These are phyloP conservation scores for Ophiostoma populinum DNA, from an alignment of 2,329 filamentous ascomycete species.

Conservation along the genomic window DNA sequence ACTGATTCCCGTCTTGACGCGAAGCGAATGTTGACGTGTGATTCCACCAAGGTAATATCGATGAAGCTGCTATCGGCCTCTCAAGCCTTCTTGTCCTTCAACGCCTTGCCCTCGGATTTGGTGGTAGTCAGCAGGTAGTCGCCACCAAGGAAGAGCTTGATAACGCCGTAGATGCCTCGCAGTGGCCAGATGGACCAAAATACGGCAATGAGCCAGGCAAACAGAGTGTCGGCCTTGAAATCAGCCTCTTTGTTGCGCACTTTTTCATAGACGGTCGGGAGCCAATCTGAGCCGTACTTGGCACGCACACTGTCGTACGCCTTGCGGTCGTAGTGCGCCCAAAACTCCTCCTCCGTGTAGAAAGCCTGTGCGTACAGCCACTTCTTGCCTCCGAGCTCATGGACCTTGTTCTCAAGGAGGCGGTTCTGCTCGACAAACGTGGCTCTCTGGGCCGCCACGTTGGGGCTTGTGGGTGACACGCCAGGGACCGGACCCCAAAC, in stretches of 20 bases:
- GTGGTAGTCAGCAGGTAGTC: conserved; percentile 24
- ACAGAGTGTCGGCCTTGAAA: conserved; percentile 16
- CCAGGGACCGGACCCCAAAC: conserved; percentile 34
- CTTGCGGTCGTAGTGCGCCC: conserved; percentile 41
- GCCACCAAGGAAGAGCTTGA: conserved; percentile 25
- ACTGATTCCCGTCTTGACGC: too few relatives aligned
- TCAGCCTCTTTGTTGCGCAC: conserved; percentile 30
- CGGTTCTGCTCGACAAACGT: conserved; percentile 38
- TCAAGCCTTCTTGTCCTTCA: too few relatives aligned
- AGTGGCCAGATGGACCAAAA: conserved; percentile 24
- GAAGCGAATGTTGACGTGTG: too few relatives aligned
- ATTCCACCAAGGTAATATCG: too few relatives aligned
- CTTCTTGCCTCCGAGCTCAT: conserved; percentile 45
- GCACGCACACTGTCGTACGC: conserved; percentile 41
- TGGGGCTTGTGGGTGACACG: too few relatives aligned
- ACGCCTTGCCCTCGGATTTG: too few relatives aligned
- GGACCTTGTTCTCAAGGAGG: conserved; percentile 40
- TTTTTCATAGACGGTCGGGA: conserved; percentile 53
- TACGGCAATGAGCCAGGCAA: conserved; percentile 17
- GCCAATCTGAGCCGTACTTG: conserved; percentile 39
- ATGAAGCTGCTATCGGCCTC: too few relatives aligned
- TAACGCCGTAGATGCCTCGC: conserved; percentile 28
- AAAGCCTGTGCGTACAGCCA: conserved; percentile 55
- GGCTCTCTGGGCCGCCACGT: conserved; percentile 21
- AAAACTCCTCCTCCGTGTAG: conserved; percentile 52